Conservation (phyloP, 78 protist genomes). For the Guillardia theta region DNA sequence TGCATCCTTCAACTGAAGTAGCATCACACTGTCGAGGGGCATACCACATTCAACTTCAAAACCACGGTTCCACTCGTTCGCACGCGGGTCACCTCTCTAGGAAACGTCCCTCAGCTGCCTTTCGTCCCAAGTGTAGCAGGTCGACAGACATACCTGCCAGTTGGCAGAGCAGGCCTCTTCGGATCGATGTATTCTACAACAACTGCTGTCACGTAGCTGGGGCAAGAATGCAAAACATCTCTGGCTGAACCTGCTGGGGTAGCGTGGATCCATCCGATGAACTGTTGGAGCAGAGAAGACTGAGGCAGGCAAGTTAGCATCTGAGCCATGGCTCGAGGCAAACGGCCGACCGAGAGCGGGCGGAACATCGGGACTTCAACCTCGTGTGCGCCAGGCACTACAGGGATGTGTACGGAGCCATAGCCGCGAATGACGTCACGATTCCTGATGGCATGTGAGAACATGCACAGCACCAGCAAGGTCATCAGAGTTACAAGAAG, state of each 20-base stretch:
- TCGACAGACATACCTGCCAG: not conserved
- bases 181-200: slow-evolving; percentile 1
- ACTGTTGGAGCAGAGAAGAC: not conserved
- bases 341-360: no score
- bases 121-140: not conserved
- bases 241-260: no score
- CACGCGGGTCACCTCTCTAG: not conserved
- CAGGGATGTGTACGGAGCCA: not conserved
- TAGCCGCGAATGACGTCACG: not conserved
- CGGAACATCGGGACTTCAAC: slow-evolving; percentile 8
- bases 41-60: not conserved
- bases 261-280: slow-evolving; percentile 2
- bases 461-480: not conserved
- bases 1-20: no score
- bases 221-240: no score
- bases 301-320: no score
- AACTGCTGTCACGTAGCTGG: no score
- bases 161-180: not conserved
- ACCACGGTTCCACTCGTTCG: not conserved
- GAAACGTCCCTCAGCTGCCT: not conserved
- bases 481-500: not conserved
- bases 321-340: no score
- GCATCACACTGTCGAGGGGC: no score
- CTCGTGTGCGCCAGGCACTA: not conserved
- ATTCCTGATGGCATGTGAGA: not conserved